Percentiles rank a stretch among this genome's conserved stretches.
Evolutionary conservation across 1,284 basidiomycete genomes (phyloP).

Genomic region (Rhodofomes roseus): DNA sequence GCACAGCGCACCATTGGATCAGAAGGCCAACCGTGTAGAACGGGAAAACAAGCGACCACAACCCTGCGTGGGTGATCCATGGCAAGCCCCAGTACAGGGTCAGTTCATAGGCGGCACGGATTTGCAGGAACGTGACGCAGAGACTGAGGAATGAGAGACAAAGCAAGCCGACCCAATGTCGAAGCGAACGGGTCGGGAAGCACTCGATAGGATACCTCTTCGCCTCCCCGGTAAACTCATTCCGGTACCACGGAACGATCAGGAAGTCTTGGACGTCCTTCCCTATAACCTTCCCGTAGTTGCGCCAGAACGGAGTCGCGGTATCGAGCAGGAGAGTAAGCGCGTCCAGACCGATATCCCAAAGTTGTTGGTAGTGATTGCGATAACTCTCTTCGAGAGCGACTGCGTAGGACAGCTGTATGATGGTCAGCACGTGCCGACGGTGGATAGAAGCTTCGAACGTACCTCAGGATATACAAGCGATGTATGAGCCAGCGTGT

Average conservation of each 20-base stretch:
- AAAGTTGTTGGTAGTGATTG: conserved; percentile 71
- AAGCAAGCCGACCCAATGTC: conserved; percentile 62
- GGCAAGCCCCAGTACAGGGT: conserved; percentile 45
- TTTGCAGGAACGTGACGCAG: conserved; percentile 47
- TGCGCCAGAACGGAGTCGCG: conserved; percentile 73
- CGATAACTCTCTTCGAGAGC: conserved; percentile 70
- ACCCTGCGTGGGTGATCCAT: conserved; percentile 51
- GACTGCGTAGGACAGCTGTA: conserved; percentile 61
- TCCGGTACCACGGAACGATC: conserved; percentile 74
- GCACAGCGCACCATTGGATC: conserved; percentile 60
- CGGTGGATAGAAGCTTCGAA: not conserved
- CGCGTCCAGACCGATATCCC: conserved; percentile 72
- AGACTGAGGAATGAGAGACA: conserved; percentile 46
- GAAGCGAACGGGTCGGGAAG: conserved; percentile 58
- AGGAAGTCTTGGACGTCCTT: conserved; percentile 74
- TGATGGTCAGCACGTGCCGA: not conserved
- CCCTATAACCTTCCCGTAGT: conserved; percentile 71
- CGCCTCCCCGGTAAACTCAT: conserved; percentile 74
- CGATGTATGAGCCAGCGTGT: conserved; percentile 66
- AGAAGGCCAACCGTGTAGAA: conserved; percentile 56
- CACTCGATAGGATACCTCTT: conserved; percentile 58
- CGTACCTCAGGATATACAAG: conserved; percentile 70
- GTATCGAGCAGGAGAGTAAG: conserved; percentile 69
- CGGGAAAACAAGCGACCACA: conserved; percentile 58
- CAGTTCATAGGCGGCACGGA: conserved; percentile 49